Evolutionary conservation across 805 yeast genomes (phyloP).

Genomic region (Wickerhamomyces queroliae): DNA sequence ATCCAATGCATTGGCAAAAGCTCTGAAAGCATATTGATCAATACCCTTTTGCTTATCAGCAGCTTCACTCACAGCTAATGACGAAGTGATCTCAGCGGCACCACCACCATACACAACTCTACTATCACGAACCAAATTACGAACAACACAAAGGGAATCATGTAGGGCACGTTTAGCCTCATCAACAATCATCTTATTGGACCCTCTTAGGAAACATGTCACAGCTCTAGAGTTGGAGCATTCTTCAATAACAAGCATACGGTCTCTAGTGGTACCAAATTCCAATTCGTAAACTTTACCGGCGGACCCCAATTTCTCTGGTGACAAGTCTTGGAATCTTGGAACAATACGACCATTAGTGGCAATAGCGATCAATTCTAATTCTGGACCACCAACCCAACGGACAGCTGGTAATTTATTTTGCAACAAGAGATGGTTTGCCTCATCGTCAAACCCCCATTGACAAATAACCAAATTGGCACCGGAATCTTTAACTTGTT

Average conservation of each 20-base stretch:
- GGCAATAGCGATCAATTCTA: constrained; percentile 94
- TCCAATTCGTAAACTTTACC: constrained; percentile 82
- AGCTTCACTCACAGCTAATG: constrained; percentile 83
- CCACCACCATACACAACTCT: constrained; percentile 99
- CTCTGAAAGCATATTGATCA: constrained; percentile 97
- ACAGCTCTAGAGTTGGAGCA: constrained; percentile 84
- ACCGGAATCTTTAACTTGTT: constrained; percentile 78
- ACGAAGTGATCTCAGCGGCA: constrained; percentile 93
- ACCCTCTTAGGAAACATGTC: constrained; percentile 90
- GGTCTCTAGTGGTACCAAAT: constrained; percentile 94
- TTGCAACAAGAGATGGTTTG: constrained; percentile 84
- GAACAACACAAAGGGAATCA: constrained; percentile 94
- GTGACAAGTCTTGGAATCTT: constrained; percentile 84
- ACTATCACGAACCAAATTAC: constrained; percentile 87
- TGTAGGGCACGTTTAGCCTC: constrained; percentile 96
- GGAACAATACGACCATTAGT: constrained; percentile 97
- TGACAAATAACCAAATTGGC: constrained; percentile 97
- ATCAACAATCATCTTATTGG: constrained; percentile 96
- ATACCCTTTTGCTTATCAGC: constrained; percentile 93
- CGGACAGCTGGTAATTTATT: constrained; percentile 92
- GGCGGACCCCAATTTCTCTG: constrained; percentile 82
- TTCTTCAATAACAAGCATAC: constrained; percentile 92
- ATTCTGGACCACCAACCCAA: constrained; percentile 98
- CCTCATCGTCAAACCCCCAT: constrained; percentile 99
- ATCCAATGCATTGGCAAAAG: constrained; percentile 88